These are phyloP conservation scores for Suhomyces choctaworum DNA, from an alignment of 1,139 yeast species.

Conservation along the genomic window DNA sequence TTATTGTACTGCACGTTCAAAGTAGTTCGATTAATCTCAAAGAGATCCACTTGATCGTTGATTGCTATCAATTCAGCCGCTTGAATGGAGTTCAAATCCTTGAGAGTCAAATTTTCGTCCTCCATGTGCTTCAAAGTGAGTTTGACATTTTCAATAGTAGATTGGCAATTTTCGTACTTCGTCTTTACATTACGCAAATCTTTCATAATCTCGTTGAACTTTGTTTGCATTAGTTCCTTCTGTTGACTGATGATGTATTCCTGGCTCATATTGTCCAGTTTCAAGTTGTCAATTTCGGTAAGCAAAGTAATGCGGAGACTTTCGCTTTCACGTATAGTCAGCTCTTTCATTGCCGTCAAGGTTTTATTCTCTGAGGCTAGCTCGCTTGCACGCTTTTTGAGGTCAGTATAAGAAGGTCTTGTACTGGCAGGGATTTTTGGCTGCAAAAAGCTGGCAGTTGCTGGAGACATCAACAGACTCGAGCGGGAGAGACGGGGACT, in stretches of 20 bases:
- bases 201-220: slow-evolving; percentile 16
- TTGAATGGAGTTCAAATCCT: slow-evolving; percentile 14
- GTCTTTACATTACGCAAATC: slow-evolving; percentile 18
- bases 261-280: slow-evolving; percentile 10
- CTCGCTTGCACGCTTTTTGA: slow-evolving; percentile 14
- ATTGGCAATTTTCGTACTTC: slow-evolving; percentile 15
- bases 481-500: neutral
- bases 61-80: slow-evolving; percentile 12
- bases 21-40: slow-evolving; percentile 13
- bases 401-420: slow-evolving; percentile 4
- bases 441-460: neutral
- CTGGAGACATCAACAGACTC: neutral
- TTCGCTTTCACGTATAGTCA: slow-evolving; percentile 7
- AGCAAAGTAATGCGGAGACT: neutral
- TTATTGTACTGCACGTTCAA: slow-evolving; percentile 12
- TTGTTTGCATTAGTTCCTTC: slow-evolving; percentile 13
- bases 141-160: slow-evolving; percentile 16
- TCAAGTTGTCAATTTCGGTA: slow-evolving; percentile 5
- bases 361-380: slow-evolving; percentile 16
- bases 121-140: slow-evolving; percentile 10
- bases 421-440: slow-evolving; percentile 6
- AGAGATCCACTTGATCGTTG: slow-evolving; percentile 14
- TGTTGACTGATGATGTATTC: slow-evolving; percentile 12
- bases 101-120: slow-evolving; percentile 14
- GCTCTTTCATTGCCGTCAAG: slow-evolving; percentile 14